Conservation (phyloP, 768 basidiomycete species). For the Lentinula sp. region DNA sequence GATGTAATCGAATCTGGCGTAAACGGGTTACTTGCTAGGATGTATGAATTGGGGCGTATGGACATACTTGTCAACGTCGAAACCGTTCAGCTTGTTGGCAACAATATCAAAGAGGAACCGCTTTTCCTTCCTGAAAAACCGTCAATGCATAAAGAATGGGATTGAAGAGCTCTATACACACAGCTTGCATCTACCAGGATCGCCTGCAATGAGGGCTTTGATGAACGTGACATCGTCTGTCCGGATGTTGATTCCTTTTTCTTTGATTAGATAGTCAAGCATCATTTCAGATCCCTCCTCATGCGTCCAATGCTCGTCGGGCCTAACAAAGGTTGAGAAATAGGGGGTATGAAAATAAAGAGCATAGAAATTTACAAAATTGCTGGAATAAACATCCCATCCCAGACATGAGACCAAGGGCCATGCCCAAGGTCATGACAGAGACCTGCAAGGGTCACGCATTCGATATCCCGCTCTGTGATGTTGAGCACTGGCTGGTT, state of each 20-base stretch:
- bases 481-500: slow-evolving; percentile 61
- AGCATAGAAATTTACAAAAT: slow-evolving; percentile 40
- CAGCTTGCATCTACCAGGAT: slow-evolving; percentile 39
- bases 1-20: slow-evolving; percentile 73
- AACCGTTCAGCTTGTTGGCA: slow-evolving; percentile 72
- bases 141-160: not conserved
- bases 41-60: not conserved
- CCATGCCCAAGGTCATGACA: slow-evolving; percentile 84
- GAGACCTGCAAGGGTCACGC: slow-evolving; percentile 74
- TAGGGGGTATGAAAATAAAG: not conserved
- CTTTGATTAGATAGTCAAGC: slow-evolving; percentile 62
- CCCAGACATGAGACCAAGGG: slow-evolving; percentile 86
- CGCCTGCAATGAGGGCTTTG: slow-evolving; percentile 75
- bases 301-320: slow-evolving; percentile 56
- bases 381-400: slow-evolving; percentile 61
- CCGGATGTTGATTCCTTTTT: slow-evolving; percentile 46
- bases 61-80: slow-evolving; percentile 81
- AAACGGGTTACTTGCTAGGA: not conserved
- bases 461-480: slow-evolving; percentile 65
- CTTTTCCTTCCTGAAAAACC: slow-evolving; percentile 46
- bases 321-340: slow-evolving; percentile 24
- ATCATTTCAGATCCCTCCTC: slow-evolving; percentile 81
- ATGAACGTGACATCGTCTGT: slow-evolving; percentile 51
- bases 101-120: slow-evolving; percentile 80
- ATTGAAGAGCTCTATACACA: slow-evolving; percentile 23